A percentile compares a stretch with the other conserved stretches of the same genome.
Conservation (phyloP, 2,329 filamentous ascomycete species). For the Knufia fluminis region DNA sequence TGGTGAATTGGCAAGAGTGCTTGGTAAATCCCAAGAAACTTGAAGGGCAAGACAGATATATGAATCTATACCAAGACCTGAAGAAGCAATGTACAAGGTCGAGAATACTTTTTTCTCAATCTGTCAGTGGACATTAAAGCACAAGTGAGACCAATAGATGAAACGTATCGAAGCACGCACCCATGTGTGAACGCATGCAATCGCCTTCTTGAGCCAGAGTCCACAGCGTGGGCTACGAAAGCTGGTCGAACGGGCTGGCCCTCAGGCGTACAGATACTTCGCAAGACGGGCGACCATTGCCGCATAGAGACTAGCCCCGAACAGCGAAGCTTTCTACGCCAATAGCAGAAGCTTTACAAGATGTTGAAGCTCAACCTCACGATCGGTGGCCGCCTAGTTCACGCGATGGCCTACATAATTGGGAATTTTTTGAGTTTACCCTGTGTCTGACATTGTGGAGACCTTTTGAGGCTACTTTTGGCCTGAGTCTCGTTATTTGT, state of each 20-base stretch:
- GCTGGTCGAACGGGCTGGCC: background rate
- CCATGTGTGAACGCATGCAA: background rate
- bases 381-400: background rate
- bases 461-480: background rate
- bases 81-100: background rate
- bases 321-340: background rate
- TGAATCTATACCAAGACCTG: background rate
- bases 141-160: slow-evolving; percentile 1
- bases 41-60: background rate
- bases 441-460: background rate
- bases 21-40: background rate
- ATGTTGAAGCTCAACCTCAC: background rate
- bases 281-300: background rate
- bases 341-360: background rate
- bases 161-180: background rate
- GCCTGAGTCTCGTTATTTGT: background rate
- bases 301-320: background rate
- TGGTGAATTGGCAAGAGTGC: slow-evolving; percentile 6
- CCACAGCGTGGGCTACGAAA: background rate
- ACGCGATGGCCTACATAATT: background rate
- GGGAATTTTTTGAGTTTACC: background rate
- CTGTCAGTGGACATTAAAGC: background rate
- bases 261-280: background rate
- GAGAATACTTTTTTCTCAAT: background rate
- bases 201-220: background rate